Base-by-base conservation (phyloP, 2,329 filamentous ascomycete genomes). In the Capronia americana region DNA sequence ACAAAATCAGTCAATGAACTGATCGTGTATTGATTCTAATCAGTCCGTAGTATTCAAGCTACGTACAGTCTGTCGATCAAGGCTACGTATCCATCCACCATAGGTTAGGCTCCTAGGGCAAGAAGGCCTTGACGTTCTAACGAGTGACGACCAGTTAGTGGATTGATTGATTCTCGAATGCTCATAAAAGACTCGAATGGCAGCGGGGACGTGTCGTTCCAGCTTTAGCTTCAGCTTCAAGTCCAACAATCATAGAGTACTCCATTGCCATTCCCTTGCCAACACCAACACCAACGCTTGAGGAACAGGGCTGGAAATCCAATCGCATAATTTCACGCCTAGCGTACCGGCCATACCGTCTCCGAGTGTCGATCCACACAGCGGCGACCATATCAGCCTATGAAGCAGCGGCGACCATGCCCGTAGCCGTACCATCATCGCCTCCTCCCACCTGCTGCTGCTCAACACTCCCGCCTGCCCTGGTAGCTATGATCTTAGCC, bases 401-500 rank as follows among this genome's bases (percentile, higher is more conserved):
- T 26, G 53, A 69, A 44, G 50, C 17, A 38, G 63, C 20, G 23
- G 38, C 48, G n/a, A 64, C 38, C 38, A n/a, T 44, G 38, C 17
- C 17, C 17, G 5, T 3, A 17, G 14, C 38, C 6, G 17, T 44
- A n/a, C 4, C 38, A 8, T 44, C 38, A 44, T 44, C 5, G 17
- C 38, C 20, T 11, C 59, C 55, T 14, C 26, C 28, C 12, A 14
- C 17, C 3, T 26, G 53, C 26, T 32, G 32, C 26, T 23, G 20
- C 28, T 17, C 24, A 24, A 34, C 48, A 20, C 12, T 14, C 20
- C 34, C 58, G 28, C 26, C 51, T n/a, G 50, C 28, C 48, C 30
- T 53, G 14, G 46, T 30, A 24, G 46, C 44, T 48, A 61, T 46
- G 10, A 60, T 28, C 51, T 63, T 69, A 38, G 61, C 61, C 20